Base-by-base conservation (phyloP, 2,329 filamentous ascomycete species). In the Fonsecaea multimorphosa region DNA sequence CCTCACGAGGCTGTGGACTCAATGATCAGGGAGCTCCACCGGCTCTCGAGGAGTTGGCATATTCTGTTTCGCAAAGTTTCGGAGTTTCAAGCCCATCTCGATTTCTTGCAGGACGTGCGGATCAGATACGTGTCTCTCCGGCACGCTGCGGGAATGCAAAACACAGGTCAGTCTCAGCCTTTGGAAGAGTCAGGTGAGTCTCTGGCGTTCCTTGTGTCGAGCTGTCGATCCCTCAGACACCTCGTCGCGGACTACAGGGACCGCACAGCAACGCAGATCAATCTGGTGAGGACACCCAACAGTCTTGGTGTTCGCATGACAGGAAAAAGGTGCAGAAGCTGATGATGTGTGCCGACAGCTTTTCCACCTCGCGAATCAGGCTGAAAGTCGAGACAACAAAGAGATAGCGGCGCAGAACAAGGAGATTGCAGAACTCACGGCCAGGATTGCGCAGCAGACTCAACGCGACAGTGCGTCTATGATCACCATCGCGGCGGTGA, bases 401-500 rank as follows among this genome's bases (percentile, higher is more conserved):
- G 29, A 38, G 32, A 56, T 56, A 3, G 53, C 53, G 29, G 53
- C 32, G n/a, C 53, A 56, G 29, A 34, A 34, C 53, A 34, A 56
- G 19, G 44, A 51, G 31, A 59, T 59, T 32, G 57, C 57, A 12
- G 57, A 46, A 19, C 31, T 51, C 16, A 59, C 57, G 29, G 57
- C 57, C 16, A 36, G 44, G n/a, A 49, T 59, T 11, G 57, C 57
- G 11, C 40, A 59, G 57, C 57, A 51, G 44, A 51, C 57, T 27
- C 57, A 36, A n/a, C 40, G 44, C 4, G 57, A 59, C 29, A 59
- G 57, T 14, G 57, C 57, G 7, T 49, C 57, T 27, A 59, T 59
- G 57, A 59, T 51, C 27, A 51, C 57, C 24, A 51, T 59, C 29
- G 57, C 57, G 1, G 57, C 57, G 19, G 57, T 59, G 27, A 59